These are phyloP conservation scores for Beta lomatogona DNA, from an alignment of 179 eudicot species.

Conservation along the genomic window DNA sequence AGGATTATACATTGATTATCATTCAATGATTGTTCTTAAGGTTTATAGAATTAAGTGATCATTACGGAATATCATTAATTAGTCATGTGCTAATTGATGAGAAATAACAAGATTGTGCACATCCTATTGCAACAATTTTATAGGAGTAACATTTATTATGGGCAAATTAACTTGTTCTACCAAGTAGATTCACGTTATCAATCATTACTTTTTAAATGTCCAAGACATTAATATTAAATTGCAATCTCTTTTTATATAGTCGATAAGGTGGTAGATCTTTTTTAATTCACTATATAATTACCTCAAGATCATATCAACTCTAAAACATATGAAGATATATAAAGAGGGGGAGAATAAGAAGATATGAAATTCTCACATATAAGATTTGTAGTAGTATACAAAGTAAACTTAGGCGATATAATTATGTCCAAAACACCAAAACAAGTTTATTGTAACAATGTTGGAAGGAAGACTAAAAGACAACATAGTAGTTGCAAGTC, in stretches of 20 bases:
- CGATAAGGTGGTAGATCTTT: neutral
- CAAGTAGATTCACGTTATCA: neutral
- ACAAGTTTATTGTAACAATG: neutral
- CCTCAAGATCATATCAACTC: neutral
- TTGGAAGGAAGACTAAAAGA: slow-evolving; percentile 12
- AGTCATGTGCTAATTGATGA: too few species aligned
- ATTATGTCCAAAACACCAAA: too few species aligned
- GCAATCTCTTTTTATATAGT: neutral
- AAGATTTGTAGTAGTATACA: neutral
- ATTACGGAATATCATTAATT: too few species aligned
- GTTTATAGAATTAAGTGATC: too few species aligned
- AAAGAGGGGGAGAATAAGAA: neutral
- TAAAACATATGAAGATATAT: neutral
- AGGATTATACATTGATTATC: too few species aligned
- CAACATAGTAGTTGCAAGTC: slow-evolving; percentile 24
- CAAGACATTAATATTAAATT: neutral
- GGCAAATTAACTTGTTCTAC: neutral
- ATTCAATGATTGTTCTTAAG: too few species aligned
- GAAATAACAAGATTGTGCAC: too few species aligned
- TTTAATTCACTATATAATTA: neutral
- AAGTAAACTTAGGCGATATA: too few species aligned
- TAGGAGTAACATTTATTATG: neutral
- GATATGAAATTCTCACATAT: neutral
- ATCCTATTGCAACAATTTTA: neutral
- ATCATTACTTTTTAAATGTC: neutral